A percentile compares a stretch with the other conserved stretches of the same genome.
Conservation (phyloP, 768 basidiomycete genomes). For the Phanerodontia chrysosporium region DNA sequence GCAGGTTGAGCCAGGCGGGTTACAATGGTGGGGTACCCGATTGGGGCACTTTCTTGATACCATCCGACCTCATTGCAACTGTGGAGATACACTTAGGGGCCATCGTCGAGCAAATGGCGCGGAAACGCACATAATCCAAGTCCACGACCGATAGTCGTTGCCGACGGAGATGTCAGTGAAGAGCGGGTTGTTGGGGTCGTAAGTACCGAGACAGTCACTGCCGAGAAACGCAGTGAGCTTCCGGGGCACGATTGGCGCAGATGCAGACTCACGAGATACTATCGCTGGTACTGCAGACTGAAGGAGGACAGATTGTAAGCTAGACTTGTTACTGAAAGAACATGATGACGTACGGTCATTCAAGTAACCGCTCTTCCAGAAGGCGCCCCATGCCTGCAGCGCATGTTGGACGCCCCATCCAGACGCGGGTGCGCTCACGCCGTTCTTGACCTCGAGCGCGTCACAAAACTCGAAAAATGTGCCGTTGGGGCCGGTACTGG, state of each 20-base stretch:
- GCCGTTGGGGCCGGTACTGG: constrained; percentile 38
- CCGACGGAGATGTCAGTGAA: constrained; percentile 56
- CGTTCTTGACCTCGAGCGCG: constrained; percentile 55
- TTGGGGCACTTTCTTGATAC: constrained; percentile 30
- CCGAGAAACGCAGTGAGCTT: not conserved
- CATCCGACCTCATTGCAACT: constrained; percentile 71
- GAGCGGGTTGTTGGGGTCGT: constrained; percentile 32
- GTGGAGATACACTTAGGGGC: constrained; percentile 22
- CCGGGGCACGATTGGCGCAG: not conserved
- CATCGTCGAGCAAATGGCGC: constrained; percentile 15
- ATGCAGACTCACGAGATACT: not conserved
- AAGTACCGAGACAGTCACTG: constrained; percentile 38
- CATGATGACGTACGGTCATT: not conserved
- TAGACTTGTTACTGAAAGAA: not conserved
- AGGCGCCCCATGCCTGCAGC: constrained; percentile 50
- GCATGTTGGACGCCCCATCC: constrained; percentile 61
- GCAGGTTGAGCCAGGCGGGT: constrained; percentile 43
- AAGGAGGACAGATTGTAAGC: not conserved
- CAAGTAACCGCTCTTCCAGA: constrained; percentile 41
- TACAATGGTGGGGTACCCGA: constrained; percentile 36
- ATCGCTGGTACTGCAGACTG: not conserved
- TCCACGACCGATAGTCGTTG: constrained; percentile 59
- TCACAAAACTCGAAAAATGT: constrained; percentile 57
- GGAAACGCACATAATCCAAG: constrained; percentile 55
- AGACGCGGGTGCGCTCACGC: constrained; percentile 36